Evolutionary conservation across 768 basidiomycete genomes (phyloP).

Genomic region (Crepidotus variabilis): DNA sequence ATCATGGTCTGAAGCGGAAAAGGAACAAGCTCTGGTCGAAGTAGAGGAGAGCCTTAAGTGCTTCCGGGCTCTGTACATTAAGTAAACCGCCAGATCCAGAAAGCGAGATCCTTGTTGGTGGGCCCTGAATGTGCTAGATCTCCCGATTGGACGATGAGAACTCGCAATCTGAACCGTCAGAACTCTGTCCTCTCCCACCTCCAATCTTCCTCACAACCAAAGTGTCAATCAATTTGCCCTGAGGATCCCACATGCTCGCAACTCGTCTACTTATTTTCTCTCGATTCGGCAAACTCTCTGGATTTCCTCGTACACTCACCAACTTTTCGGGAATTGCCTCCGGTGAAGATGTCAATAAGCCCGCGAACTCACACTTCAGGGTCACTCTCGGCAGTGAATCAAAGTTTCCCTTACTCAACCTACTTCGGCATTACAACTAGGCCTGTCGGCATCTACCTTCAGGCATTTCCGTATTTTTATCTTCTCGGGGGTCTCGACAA

Average conservation of each 20-base stretch:
- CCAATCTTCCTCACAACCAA: conserved; percentile 28
- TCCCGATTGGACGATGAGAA: conserved; percentile 26
- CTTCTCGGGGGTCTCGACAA: conserved; percentile 5
- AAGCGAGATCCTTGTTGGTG: conserved; percentile 31
- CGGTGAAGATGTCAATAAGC: conserved; percentile 24
- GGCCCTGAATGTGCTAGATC: conserved; percentile 33
- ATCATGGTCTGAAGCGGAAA: conserved; percentile 50
- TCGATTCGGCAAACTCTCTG: conserved; percentile 26
- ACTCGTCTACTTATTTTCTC: conserved; percentile 26
- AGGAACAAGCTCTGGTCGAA: conserved; percentile 45
- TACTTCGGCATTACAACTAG: conserved; percentile 8
- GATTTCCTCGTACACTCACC: conserved; percentile 16
- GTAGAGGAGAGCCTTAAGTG: conserved; percentile 47
- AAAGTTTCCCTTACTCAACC: not conserved
- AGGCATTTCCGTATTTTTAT: not conserved
- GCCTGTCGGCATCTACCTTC: conserved; percentile 3
- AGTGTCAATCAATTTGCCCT: conserved; percentile 5
- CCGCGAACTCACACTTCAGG: conserved; percentile 27
- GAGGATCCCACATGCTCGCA: not conserved
- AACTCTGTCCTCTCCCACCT: conserved; percentile 14
- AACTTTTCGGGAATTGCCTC: conserved; percentile 33
- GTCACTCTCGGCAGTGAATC: conserved; percentile 14
- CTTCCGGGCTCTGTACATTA: conserved; percentile 60
- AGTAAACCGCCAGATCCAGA: conserved; percentile 22
- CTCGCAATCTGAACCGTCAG: conserved; percentile 7